A percentile compares a stretch with the other conserved stretches of the same genome.
phyloP scores from a whole-genome alignment of 176 grass and related monocot species.

The Poa annua region DNA sequence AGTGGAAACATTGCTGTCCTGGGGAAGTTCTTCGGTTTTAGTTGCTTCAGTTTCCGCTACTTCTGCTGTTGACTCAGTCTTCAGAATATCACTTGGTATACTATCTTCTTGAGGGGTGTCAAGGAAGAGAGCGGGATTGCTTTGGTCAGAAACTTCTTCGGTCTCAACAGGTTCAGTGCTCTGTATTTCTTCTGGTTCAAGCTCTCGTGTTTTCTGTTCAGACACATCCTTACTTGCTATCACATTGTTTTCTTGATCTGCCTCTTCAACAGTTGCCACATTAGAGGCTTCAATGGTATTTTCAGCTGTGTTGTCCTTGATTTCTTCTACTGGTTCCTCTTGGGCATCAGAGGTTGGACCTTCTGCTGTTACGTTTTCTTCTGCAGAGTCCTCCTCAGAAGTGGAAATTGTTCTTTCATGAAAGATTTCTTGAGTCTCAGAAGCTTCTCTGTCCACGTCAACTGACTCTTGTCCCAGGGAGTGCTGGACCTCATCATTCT shows the following conservation, averaged over 20 bases:
- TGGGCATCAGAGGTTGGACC: constrained; percentile 31
- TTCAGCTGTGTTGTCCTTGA: constrained; percentile 18
- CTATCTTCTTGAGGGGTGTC: constrained; percentile 32
- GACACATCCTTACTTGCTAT: constrained; percentile 26
- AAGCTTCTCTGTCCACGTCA: constrained; percentile 22
- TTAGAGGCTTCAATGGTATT: constrained; percentile 30
- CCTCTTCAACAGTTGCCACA: constrained; percentile 18
- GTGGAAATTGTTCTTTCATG: constrained; percentile 27
- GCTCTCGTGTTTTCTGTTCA: neutral
- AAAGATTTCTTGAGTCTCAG: constrained; percentile 12
- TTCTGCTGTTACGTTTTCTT: constrained; percentile 33
- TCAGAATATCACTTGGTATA: constrained; percentile 10
- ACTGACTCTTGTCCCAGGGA: constrained; percentile 3
- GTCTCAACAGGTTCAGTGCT: constrained; percentile 38
- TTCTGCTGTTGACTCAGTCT: constrained; percentile 9
- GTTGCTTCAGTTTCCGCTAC: constrained; percentile 27
- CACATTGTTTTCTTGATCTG: constrained; percentile 30
- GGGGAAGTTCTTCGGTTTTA: constrained; percentile 11
- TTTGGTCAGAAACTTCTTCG: constrained; percentile 31
- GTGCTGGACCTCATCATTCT: constrained; percentile 38
- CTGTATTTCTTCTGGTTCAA: constrained; percentile 51
- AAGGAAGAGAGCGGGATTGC: constrained; percentile 13
- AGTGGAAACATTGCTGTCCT: constrained; percentile 33
- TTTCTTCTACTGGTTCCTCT: constrained; percentile 48
- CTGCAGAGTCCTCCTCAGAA: constrained; percentile 30